These are phyloP conservation scores for Calvatia gigantea DNA, from an alignment of 768 basidiomycete genomes.

Conservation along the genomic window DNA sequence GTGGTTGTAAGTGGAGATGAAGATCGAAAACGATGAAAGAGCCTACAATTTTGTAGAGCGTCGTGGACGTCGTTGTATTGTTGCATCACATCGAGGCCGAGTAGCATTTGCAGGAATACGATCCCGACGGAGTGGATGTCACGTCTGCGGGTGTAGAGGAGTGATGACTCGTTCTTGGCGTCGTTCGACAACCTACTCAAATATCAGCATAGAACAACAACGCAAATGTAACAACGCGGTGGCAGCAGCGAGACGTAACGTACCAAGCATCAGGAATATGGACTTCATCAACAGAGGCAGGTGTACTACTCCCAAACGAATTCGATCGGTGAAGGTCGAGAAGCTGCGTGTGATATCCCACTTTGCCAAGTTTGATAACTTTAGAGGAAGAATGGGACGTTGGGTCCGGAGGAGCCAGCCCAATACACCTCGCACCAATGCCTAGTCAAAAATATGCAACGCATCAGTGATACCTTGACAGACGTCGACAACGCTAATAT, in stretches of 20 bases:
- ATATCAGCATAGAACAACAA: background rate
- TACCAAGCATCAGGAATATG: slow-evolving; percentile 47
- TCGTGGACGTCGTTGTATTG: slow-evolving; percentile 51
- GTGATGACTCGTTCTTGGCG: slow-evolving; percentile 71
- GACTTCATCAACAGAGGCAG: slow-evolving; percentile 25
- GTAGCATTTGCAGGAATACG: slow-evolving; percentile 79
- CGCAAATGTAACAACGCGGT: too few species aligned
- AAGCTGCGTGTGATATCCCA: slow-evolving; percentile 67
- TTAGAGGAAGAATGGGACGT: slow-evolving; percentile 44
- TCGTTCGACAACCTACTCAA: slow-evolving; percentile 68
- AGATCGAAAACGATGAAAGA: background rate
- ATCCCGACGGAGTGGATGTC: slow-evolving; percentile 85
- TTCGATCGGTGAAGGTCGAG: slow-evolving; percentile 85
- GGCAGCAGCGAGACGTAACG: background rate
- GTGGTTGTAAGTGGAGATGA: background rate
- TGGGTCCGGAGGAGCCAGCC: slow-evolving; percentile 45
- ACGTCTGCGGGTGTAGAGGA: slow-evolving; percentile 67
- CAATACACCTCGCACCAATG: slow-evolving; percentile 56
- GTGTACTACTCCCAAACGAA: slow-evolving; percentile 50
- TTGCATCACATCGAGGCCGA: slow-evolving; percentile 67
- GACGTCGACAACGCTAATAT: background rate
- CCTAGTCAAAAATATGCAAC: slow-evolving; percentile 31
- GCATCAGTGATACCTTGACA: background rate
- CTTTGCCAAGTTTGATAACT: slow-evolving; percentile 70
- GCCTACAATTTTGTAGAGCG: slow-evolving; percentile 56